phyloP scores from a whole-genome alignment of 2,329 filamentous ascomycete species.

The Phyllosticta capitalensis region DNA sequence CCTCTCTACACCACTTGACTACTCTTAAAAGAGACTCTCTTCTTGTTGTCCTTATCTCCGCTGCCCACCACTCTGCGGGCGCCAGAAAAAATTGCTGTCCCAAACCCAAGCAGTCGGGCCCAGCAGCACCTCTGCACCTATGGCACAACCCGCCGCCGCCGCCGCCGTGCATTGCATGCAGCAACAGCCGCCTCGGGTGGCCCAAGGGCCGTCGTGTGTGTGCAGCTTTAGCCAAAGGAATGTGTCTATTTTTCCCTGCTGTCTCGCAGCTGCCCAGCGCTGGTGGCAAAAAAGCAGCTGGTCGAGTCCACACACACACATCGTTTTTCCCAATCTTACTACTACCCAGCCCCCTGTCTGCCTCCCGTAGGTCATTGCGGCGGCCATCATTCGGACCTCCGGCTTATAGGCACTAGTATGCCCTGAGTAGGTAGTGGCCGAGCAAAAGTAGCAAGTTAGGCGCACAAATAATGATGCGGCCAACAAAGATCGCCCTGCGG shows the following conservation, averaged over 20 bases:
- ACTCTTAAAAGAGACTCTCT: no score
- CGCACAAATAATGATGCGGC: not conserved
- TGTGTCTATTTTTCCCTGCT: not conserved
- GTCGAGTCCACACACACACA: not conserved
- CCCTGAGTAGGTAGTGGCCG: not conserved
- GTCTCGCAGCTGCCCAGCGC: not conserved
- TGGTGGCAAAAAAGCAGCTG: not conserved
- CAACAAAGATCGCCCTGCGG: not conserved
- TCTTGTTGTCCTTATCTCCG: not conserved
- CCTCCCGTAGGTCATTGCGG: not conserved
- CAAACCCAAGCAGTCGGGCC: not conserved
- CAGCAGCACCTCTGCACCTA: not conserved
- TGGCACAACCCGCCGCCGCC: not conserved
- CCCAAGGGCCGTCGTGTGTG: not conserved
- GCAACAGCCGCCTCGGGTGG: not conserved
- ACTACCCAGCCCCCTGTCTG: no score
- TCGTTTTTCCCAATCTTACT: no score
- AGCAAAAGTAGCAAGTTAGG: not conserved
- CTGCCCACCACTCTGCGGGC: not conserved
- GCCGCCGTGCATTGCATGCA: not conserved
- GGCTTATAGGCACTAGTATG: not conserved
- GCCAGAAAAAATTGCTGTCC: not conserved
- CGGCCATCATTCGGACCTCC: not conserved
- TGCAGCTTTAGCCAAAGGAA: not conserved
- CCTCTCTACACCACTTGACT: not conserved